Base-by-base conservation (phyloP, 2,329 filamentous ascomycete species). In the Cladosporium sp. region DNA sequence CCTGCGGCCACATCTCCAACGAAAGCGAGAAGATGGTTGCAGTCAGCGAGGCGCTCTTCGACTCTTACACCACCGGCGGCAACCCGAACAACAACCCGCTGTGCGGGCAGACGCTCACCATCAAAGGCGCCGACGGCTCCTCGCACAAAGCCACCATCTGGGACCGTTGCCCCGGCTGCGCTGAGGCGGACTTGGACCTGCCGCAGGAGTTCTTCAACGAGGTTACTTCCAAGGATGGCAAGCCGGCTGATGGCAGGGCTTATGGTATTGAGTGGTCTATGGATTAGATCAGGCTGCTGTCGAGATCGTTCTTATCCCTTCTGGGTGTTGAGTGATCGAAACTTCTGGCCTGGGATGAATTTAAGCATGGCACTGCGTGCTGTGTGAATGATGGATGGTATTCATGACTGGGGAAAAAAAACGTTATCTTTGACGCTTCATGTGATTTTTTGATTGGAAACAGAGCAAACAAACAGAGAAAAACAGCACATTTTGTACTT, bases 121-220 rank as follows among this genome's bases (percentile, higher is more conserved):
- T 90, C 71, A 71, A 61, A 34, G 57, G 61, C 36, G 74, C 73
- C 64, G 74, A 77, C 43, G 86, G 86, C 66, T 79, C 79, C 66
- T 76, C 75, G 2, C 66, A 73, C 59, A 73, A 68, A 2, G 87
- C 82, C 54, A 77, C 61, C 3, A 80, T 91, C 54, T 78, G 78
- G 47, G 88, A 93, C 74, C 89, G 88, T 73, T 93, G 88, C 76
- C 79, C 80, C 70, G 84, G 84, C 60, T 93, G 88, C 68, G 62
- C 45, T 0, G 50, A 43, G 54, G 56, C 66, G 36, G 72, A 76
- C 60, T 79, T 89, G 43, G 86, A 89, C 61, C 74, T 85, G 58
- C 80, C 78, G 12, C 55, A 65, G 40, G 51, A 47, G 6, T 65
- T 73, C 47, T 74, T 73, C 66, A 61, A 65, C 45, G 57, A 52